A percentile compares a stretch with the other conserved stretches of the same genome.
phyloP scores from a whole-genome alignment of 1,139 yeast species.

The Blastobotrys serpentis region DNA sequence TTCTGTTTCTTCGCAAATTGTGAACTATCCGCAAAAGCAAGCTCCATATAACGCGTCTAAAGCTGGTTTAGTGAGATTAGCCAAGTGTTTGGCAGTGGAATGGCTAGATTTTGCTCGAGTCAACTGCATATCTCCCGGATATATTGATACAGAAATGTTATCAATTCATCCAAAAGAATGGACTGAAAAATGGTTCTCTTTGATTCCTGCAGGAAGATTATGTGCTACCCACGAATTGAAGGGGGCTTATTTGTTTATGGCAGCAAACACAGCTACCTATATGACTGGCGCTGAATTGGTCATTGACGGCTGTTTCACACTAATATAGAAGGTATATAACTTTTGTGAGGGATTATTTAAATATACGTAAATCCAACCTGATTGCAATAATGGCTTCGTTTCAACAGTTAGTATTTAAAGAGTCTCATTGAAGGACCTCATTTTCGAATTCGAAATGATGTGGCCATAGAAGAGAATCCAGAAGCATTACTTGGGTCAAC shows the following conservation, averaged over 20 bases:
- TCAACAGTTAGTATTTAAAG: too few relatives aligned
- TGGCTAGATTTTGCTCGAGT: conserved; percentile 82
- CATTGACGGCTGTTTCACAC: conserved; percentile 66
- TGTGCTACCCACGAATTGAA: conserved; percentile 68
- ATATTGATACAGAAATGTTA: conserved; percentile 61
- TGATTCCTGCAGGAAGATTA: conserved; percentile 44
- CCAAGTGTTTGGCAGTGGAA: conserved; percentile 72
- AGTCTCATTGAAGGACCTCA: too few relatives aligned
- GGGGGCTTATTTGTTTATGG: conserved; percentile 78
- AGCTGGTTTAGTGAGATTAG: conserved; percentile 75
- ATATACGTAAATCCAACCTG: too few relatives aligned
- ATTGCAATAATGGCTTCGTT: too few relatives aligned
- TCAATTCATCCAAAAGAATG: conserved; percentile 30
- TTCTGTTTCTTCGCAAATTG: conserved; percentile 79
- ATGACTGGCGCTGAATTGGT: conserved; percentile 76
- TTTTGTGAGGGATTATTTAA: too few relatives aligned
- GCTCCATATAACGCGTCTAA: conserved; percentile 80
- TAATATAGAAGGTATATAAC: background rate
- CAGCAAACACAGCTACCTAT: conserved; percentile 73
- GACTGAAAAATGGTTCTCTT: conserved; percentile 12
- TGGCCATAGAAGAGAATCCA: too few relatives aligned
- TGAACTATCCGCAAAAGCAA: conserved; percentile 78
- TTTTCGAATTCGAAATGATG: too few relatives aligned
- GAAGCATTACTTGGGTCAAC: too few relatives aligned
- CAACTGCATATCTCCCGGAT: conserved; percentile 77